These are phyloP conservation scores for Coccomyxa sp. DNA, from an alignment of 139 green algal species.

Conservation along the genomic window DNA sequence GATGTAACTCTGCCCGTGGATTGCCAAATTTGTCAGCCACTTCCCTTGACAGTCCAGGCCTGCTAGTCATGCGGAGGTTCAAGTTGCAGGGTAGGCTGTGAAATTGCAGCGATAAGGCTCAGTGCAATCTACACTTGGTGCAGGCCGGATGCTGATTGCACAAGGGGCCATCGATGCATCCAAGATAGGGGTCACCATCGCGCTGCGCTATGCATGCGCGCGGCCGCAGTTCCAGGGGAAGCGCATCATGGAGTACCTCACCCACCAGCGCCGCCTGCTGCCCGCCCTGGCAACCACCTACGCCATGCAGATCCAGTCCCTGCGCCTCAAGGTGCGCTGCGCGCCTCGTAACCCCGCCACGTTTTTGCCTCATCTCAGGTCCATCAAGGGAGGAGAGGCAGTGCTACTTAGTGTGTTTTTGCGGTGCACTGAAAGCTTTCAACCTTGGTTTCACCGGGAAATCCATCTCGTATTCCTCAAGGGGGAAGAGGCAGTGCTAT, in stretches of 20 bases:
- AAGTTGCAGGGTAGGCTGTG: no score
- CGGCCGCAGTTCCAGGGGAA: conserved; percentile 69
- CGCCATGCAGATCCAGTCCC: conserved; percentile 70
- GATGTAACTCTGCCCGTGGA: neutral
- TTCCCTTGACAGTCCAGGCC: neutral
- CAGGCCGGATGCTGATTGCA: conserved; percentile 76
- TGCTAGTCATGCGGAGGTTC: no score
- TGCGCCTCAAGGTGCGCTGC: conserved; percentile 52
- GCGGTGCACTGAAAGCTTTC: no score
- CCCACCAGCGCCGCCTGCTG: conserved; percentile 81
- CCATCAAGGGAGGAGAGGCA: no score
- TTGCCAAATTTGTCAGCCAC: neutral
- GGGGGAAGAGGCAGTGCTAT: no score
- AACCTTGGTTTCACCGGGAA: no score
- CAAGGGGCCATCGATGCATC: conserved; percentile 69
- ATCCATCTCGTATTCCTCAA: no score
- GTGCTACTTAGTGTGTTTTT: no score
- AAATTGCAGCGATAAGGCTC: no score
- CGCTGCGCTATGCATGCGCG: conserved; percentile 64
- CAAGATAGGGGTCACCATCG: conserved; percentile 81
- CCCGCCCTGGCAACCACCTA: conserved; percentile 74
- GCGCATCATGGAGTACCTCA: conserved; percentile 82
- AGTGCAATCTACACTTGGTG: neutral
- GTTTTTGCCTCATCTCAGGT: no score
- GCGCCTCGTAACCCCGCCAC: no score